Evolutionary conservation across 1,284 basidiomycete species (phyloP).

Genomic region (Wallemia hederae): DNA sequence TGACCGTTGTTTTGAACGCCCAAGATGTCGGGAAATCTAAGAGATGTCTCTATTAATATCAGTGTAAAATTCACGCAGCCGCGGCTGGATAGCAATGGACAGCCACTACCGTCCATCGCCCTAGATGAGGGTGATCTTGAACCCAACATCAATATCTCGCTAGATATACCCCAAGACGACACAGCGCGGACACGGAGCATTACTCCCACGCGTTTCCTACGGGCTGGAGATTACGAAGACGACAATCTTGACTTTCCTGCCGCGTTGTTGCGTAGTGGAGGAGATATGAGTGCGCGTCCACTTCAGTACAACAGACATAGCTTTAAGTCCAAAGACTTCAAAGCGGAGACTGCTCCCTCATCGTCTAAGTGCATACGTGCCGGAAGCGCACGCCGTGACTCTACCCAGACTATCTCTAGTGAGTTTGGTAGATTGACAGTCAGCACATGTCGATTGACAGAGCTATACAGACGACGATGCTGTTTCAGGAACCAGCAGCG

Average conservation of each 20-base stretch:
- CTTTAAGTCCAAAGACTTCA: not conserved
- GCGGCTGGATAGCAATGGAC: not conserved
- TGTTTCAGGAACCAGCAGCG: not conserved
- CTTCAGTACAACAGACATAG: not conserved
- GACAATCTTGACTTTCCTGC: not conserved
- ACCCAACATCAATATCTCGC: not conserved
- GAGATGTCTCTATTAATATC: not conserved
- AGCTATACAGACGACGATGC: not conserved
- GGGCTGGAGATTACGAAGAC: not conserved
- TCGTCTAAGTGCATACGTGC: not conserved
- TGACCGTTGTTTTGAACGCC: not conserved
- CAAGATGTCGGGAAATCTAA: too few relatives aligned
- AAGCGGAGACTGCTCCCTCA: not conserved
- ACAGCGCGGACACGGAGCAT: not conserved
- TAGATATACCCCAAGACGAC: not conserved
- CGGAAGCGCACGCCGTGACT: not conserved
- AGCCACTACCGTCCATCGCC: not conserved
- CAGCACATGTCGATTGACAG: too few relatives aligned
- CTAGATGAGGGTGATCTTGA: not conserved
- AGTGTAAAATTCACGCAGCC: not conserved
- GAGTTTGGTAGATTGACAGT: too few relatives aligned
- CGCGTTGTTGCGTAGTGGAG: not conserved
- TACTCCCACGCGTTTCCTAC: not conserved
- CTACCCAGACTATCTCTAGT: too few relatives aligned
- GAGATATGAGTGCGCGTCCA: not conserved